Evolutionary conservation across 116 monocot genomes (phyloP), one percentile per base, ranked within the genome.

Genomic region (Posidonia oceanica): DNA sequence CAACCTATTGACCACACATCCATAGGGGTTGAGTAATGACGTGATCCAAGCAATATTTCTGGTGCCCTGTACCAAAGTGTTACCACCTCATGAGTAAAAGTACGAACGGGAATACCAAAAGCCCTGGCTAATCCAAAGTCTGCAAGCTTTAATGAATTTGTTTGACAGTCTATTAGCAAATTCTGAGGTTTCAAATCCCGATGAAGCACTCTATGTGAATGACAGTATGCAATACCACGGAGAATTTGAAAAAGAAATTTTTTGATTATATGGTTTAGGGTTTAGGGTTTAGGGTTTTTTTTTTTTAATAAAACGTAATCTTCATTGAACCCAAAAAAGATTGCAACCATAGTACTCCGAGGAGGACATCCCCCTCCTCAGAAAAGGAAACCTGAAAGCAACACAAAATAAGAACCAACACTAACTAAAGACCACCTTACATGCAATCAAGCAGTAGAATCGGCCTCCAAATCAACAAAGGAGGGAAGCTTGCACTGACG

Each of bases 51-150:
- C 58, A 97, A 83, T 52, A 97, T 92, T 80, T 97, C 92, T 59
- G 97, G 97, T 42, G 97, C 97, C 79, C 97, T 87, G 61, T 97
- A 97, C 97, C 97, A 97, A 4, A 97, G 80, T 39, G 97, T 97
- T 38, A 97, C 92, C 22, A 97, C 97, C 96, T 96, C 96, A 62
- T 96, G 96, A 63, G 96, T 96, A 75, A 96, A 96, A 36, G 91
- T 91, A 36, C 91, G 83, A 55, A 91, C 91, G 56, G 96, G 91
- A 76, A 91, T 86, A 15, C 96, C 96, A 80, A 96, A 96, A 73
- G 91, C 96, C 70, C 96, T 82, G 7, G 96, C 91, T 64, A 96
- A 74, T 44, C 96, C 96, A 83, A 96, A 96, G 76, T 96, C 96
- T 36, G 96, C 96, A 81, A 96, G 86, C 69, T 96, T 96, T 29